phyloP scores from a whole-genome alignment of 2,329 filamentous ascomycete genomes.

The Exophiala lecanii-corni region DNA sequence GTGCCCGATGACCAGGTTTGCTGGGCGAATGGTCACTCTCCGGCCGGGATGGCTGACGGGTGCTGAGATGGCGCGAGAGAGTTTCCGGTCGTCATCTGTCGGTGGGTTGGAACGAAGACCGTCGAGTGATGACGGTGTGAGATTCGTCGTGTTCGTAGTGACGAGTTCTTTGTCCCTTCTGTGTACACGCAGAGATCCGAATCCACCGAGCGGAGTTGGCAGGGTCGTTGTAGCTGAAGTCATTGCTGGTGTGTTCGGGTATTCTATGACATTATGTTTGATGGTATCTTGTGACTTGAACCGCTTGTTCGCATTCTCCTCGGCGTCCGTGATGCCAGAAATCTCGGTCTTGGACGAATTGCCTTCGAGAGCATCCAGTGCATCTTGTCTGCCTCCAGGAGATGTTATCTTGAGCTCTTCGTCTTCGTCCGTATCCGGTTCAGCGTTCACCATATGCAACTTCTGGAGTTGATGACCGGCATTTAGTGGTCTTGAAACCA shows the following conservation, averaged over 20 bases:
- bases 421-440: slow-evolving; percentile 2
- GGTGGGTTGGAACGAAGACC: slow-evolving; percentile 23
- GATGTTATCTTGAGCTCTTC: background rate
- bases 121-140: slow-evolving; percentile 16
- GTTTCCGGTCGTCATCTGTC: slow-evolving; percentile 14
- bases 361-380: slow-evolving; percentile 20
- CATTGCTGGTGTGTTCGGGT: slow-evolving; percentile 12
- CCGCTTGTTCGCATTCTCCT: slow-evolving; percentile 1
- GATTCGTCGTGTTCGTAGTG: slow-evolving; percentile 9
- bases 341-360: background rate
- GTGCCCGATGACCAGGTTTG: slow-evolving; percentile 23
- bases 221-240: slow-evolving; percentile 19
- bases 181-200: slow-evolving; percentile 21
- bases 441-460: background rate
- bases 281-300: slow-evolving; percentile 15
- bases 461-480: slow-evolving; percentile 5
- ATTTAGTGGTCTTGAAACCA: background rate
- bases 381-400: slow-evolving; percentile 10
- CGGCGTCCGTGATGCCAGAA: slow-evolving; percentile 4
- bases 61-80: slow-evolving; percentile 24
- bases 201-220: slow-evolving; percentile 21
- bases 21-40: slow-evolving; percentile 26
- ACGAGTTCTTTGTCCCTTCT: slow-evolving; percentile 4
- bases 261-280: slow-evolving; percentile 14
- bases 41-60: slow-evolving; percentile 21